phyloP scores from a whole-genome alignment of 441 rosid genomes.

The Daphne laureola region DNA sequence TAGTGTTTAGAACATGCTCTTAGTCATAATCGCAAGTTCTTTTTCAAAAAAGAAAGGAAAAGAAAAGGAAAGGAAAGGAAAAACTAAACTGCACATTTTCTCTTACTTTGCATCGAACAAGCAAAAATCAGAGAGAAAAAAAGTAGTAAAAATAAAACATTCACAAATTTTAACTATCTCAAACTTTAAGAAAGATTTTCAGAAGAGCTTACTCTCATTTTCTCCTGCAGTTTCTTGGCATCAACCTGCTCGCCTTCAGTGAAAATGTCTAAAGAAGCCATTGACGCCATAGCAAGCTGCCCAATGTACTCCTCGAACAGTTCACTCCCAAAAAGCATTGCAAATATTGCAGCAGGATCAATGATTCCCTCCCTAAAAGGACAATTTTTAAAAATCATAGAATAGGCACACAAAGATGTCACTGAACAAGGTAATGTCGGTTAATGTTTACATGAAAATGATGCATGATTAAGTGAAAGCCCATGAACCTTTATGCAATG shows the following conservation, averaged over 20 bases:
- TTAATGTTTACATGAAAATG: slow-evolving; percentile 6
- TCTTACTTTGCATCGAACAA: background rate
- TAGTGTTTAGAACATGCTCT: too few relatives aligned
- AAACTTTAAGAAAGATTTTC: too few relatives aligned
- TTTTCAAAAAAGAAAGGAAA: too few relatives aligned
- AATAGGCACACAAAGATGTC: background rate
- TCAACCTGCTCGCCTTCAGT: slow-evolving; percentile 87
- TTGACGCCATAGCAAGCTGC: slow-evolving; percentile 97
- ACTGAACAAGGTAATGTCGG: too few relatives aligned
- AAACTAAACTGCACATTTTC: too few relatives aligned
- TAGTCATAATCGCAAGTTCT: too few relatives aligned
- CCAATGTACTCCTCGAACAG: slow-evolving; percentile 93
- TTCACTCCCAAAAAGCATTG: slow-evolving; percentile 98
- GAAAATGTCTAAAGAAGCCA: slow-evolving; percentile 88
- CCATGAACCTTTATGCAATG: slow-evolving; percentile 15
- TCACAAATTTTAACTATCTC: background rate
- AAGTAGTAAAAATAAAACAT: background rate
- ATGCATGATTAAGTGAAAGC: slow-evolving; percentile 5
- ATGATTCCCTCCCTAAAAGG: slow-evolving; percentile 79
- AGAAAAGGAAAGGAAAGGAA: too few relatives aligned
- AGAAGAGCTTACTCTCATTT: slow-evolving; percentile 56
- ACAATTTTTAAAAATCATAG: slow-evolving; percentile 15
- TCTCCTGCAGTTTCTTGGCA: slow-evolving; percentile 78
- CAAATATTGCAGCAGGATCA: slow-evolving; percentile 93
- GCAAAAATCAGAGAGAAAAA: slow-evolving; percentile 4